Evolutionary conservation across 176 grass and related monocot genomes (phyloP), one percentile per base, ranked within the genome.

Genomic region (Oryza meridionalis): DNA sequence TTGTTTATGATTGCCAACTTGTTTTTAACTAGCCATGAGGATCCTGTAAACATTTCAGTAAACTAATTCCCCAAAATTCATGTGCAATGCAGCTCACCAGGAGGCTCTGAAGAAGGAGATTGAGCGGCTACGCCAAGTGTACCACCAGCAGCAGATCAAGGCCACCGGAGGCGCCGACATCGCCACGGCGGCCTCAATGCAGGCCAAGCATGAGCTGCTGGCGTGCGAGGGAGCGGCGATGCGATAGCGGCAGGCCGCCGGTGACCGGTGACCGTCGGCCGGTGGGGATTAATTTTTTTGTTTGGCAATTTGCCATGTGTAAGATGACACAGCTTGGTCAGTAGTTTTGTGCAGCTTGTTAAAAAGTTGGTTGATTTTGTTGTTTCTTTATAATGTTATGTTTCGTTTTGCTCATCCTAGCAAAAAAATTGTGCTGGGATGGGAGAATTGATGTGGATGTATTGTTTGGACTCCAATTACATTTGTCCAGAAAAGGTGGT

Each of bases 91-190:
- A 99, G 96, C 96, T 69, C 96, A 99, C 51, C 96, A 99, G 86
- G 93, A 96, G 65, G 96, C 87, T 14, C 70, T 99, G 32, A 96
- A 90, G 88, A 83, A 84, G 75, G 96, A 99, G 86, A 89, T 99
- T 6, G 91, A 96, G 80, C 78, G 96, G 73, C 78, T 99, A 70
- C 82, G 88, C 24, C 89, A 96, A 35, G 61, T 99, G 78, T 92
- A 89, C 90, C 89, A 92, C 72, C 93, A 96, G 67, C 96, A 99
- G 78, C 90, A 94, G 77, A 84, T 96, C 42, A 92, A 86, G 85
- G 88, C 83, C 62, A 90, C 92, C 65, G 82, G 87, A 0, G 87
- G 77, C 2, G 32, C 85, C 26, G 78, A 87, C 67, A 88, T 86
- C 6, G 59, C 85, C 86, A 17, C 86, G 0, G 78, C 85, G 9